These are phyloP conservation scores for Yamadazyma ubonensis DNA, from an alignment of 805 yeast genomes.

Conservation along the genomic window DNA sequence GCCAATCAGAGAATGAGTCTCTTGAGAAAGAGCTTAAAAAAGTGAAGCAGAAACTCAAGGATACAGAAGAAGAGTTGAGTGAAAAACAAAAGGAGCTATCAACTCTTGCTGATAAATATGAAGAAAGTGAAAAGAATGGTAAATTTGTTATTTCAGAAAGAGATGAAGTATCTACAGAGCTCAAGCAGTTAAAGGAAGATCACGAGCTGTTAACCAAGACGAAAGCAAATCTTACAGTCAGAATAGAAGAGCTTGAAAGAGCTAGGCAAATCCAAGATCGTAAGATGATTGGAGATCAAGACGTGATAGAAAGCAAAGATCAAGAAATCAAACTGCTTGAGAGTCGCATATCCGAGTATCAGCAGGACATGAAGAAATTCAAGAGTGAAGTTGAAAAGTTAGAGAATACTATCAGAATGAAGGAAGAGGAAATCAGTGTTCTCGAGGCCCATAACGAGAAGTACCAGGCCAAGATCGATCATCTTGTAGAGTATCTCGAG, in stretches of 20 bases:
- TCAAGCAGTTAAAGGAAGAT: not conserved
- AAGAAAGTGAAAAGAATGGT: too few species aligned
- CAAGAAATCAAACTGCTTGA: not conserved
- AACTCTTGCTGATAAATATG: too few species aligned
- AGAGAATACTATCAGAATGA: not conserved
- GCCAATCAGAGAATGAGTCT: not conserved
- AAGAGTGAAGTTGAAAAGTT: not conserved
- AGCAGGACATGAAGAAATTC: not conserved
- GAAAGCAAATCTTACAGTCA: not conserved
- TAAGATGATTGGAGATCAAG: conserved; percentile 6
- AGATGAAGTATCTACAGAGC: too few species aligned
- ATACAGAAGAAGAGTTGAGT: not conserved
- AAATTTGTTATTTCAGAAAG: too few species aligned
- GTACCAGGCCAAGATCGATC: not conserved
- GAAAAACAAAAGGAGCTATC: too few species aligned
- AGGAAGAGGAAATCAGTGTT: not conserved
- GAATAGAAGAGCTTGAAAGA: not conserved
- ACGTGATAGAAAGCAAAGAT: not conserved
- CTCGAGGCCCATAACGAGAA: not conserved
- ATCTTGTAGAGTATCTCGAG: not conserved
- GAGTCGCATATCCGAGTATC: not conserved
- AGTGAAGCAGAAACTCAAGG: not conserved
- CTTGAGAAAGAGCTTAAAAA: not conserved
- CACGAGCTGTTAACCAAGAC: not conserved
- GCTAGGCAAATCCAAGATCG: conserved; percentile 10